Percentiles rank a stretch among this genome's conserved stretches.
phyloP scores from a whole-genome alignment of 2,329 filamentous ascomycete genomes.

The Sporothrix mexicana region DNA sequence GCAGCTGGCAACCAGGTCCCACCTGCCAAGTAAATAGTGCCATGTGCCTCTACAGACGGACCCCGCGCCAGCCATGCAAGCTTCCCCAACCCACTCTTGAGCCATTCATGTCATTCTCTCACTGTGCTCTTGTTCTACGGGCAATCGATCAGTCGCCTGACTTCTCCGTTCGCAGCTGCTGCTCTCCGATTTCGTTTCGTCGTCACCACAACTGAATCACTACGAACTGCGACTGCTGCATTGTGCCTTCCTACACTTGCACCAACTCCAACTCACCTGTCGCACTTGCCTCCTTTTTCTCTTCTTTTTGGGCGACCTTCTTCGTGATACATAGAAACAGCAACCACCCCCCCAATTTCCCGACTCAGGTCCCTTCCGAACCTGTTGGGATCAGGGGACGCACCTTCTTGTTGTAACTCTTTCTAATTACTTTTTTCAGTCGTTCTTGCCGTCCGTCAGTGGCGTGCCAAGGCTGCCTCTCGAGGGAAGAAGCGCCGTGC shows the following conservation, averaged over 20 bases:
- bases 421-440: neutral
- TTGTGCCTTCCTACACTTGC: conserved; percentile 23
- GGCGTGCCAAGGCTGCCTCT: neutral
- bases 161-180: neutral
- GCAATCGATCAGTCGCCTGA: conserved; percentile 14
- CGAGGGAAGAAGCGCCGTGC: conserved; percentile 6
- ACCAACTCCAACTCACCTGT: conserved; percentile 21
- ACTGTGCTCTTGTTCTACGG: no score
- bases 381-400: conserved; percentile 24
- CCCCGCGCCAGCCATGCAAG: conserved; percentile 30
- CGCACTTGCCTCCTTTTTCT: conserved; percentile 1
- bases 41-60: conserved; percentile 14
- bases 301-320: neutral
- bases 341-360: neutral
- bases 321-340: conserved; percentile 16
- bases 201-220: neutral
- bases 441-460: neutral
- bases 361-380: neutral
- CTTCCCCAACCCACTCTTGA: conserved; percentile 10
- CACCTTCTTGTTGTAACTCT: neutral
- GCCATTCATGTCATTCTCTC: neutral
- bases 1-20: neutral
- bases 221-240: neutral
- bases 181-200: conserved; percentile 18
- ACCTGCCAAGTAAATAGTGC: conserved; percentile 31